Evolutionary conservation across 805 yeast genomes (phyloP), one percentile per base, ranked within the genome.

Genomic region (Cyberlindnera mrakii): DNA sequence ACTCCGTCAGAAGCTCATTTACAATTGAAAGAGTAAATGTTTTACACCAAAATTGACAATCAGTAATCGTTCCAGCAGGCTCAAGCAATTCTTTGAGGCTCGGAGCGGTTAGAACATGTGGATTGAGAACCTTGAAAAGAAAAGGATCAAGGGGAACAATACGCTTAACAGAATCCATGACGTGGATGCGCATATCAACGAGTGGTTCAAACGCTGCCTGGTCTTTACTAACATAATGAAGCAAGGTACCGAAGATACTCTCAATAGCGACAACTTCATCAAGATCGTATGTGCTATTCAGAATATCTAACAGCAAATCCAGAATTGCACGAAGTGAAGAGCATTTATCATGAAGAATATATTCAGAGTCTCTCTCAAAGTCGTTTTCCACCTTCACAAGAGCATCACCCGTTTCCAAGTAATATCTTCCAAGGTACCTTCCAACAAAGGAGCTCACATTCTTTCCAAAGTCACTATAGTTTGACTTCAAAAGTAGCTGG

Each of bases 181-280:
- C 23, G 33, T 63, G 43, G 37, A 42, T 33, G 35, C 52, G 40
- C 41, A 45, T 40, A 32, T 44, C 36, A 20, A 57, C 30, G 5
- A 41, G 13, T 8, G 30, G 16, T 17, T 48, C 45, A 6, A 52
- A 14, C 15, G 42, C 9, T 29, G 46, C 11, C 40, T 53, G 31
- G 10, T 46, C 41, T 1, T 41, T 36, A n/a, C 51, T 46, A 41
- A 54, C 59, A 25, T 58, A 62, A 44, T 59, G 50, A 1, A 71
- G 46, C 15, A 73, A 52, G 9, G 60, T 66, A 1, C 78, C 77
- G 8, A 71, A 33, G 6, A 71, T 53, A 4, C 67, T 47, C 33
- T 75, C 77, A 35, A 71, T 59, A 40, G 65, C 54, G 5, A 49
- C 32, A 9, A 35, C 35, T 5, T 62, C 59, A 10, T 53, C 51